Percentiles rank a stretch among this genome's conserved stretches.
These are phyloP conservation scores for Coprinopsis marcescibilis DNA, from an alignment of 768 basidiomycete species.

Conservation along the genomic window DNA sequence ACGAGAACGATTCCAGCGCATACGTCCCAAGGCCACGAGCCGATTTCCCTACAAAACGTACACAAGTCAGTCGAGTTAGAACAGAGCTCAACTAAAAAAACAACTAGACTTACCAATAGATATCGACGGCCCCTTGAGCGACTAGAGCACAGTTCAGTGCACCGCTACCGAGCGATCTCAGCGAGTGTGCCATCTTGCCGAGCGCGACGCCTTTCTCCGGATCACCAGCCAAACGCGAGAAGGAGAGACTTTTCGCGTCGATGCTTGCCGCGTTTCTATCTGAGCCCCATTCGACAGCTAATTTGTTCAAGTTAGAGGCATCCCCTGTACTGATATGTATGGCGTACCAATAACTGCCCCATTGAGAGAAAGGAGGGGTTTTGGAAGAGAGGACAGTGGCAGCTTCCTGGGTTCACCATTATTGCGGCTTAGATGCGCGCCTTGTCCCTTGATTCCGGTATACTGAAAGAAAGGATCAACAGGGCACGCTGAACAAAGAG, in stretches of 20 bases:
- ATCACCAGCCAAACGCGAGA: slow-evolving; percentile 71
- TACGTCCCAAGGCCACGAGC: slow-evolving; percentile 82
- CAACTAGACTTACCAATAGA: slow-evolving; percentile 64
- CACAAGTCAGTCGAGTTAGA: neutral
- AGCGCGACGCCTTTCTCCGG: slow-evolving; percentile 53
- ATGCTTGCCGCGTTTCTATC: slow-evolving; percentile 57
- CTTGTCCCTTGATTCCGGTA: slow-evolving; percentile 72
- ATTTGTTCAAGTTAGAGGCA: no score
- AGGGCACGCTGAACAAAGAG: slow-evolving; percentile 1
- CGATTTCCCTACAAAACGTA: slow-evolving; percentile 60
- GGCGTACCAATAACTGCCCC: slow-evolving; percentile 64
- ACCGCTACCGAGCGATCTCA: slow-evolving; percentile 79
- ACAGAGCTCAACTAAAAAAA: neutral
- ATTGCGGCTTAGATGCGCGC: slow-evolving; percentile 65
- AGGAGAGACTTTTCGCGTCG: slow-evolving; percentile 56
- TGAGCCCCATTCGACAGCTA: slow-evolving; percentile 86
- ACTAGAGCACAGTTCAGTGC: slow-evolving; percentile 81
- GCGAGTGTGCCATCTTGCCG: slow-evolving; percentile 80
- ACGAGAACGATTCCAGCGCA: slow-evolving; percentile 90
- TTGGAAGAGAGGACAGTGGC: slow-evolving; percentile 55
- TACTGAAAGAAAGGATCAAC: slow-evolving; percentile 38
- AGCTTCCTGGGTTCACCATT: slow-evolving; percentile 44
- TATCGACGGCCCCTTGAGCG: slow-evolving; percentile 81
- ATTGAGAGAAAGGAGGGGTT: slow-evolving; percentile 60
- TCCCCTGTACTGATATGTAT: no score